phyloP scores from a whole-genome alignment of 805 yeast species.

The Wickerhamomyces tratensis region DNA sequence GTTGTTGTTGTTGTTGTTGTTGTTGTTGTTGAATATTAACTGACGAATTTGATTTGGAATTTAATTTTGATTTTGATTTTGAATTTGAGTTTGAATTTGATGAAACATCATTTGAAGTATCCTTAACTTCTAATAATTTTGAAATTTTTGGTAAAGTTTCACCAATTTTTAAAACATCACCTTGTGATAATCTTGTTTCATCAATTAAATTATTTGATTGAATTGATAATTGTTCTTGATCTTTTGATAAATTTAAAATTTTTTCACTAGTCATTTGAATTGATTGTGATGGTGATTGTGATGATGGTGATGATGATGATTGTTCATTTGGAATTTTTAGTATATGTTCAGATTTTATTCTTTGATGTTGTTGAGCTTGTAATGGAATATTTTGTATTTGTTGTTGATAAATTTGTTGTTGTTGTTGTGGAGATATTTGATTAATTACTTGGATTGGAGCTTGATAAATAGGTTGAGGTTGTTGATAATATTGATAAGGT shows the following conservation, averaged over 20 bases:
- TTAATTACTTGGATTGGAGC: too few relatives aligned
- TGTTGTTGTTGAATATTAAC: too few relatives aligned
- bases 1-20: too few relatives aligned
- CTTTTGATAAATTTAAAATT: constrained; percentile 3
- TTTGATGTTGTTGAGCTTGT: constrained; percentile 4
- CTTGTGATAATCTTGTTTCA: not conserved
- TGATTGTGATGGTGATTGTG: constrained; percentile 1
- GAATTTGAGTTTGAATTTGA: not conserved
- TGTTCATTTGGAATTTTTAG: constrained; percentile 3
- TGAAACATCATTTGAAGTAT: too few relatives aligned
- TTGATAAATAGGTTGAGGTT: too few relatives aligned
- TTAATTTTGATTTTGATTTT: too few relatives aligned
- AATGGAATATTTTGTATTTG: too few relatives aligned
- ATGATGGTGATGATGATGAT: constrained; percentile 3
- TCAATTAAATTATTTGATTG: not conserved
- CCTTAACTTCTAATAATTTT: not conserved
- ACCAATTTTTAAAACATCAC: not conserved
- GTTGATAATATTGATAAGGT: constrained; percentile 1
- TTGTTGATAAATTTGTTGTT: too few relatives aligned
- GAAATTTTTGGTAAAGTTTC: not conserved
- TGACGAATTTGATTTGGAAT: too few relatives aligned
- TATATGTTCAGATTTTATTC: not conserved
- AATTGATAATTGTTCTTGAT: constrained; percentile 5
- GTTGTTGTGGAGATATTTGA: too few relatives aligned
- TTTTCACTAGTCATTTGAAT: too few relatives aligned